phyloP scores from a whole-genome alignment of 1,284 basidiomycete genomes.

The Cutaneotrichosporon sp. region DNA sequence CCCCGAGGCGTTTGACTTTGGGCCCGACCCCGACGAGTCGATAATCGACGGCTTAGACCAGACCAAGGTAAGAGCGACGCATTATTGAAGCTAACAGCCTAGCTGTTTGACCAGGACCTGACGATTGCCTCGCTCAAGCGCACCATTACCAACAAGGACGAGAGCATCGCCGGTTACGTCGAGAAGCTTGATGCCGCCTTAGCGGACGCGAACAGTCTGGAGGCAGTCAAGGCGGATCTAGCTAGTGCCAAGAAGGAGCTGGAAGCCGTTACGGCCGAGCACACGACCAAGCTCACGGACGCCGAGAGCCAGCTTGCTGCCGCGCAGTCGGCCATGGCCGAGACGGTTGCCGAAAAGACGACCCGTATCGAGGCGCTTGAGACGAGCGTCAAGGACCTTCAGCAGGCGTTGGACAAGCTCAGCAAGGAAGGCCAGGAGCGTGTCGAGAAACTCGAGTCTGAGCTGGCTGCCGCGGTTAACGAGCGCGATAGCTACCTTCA shows the following conservation, averaged over 20 bases:
- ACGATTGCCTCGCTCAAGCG: slow-evolving; percentile 27
- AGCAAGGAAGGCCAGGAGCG: slow-evolving; percentile 29
- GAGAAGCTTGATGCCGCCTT: slow-evolving; percentile 3
- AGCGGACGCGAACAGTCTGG: slow-evolving; percentile 12
- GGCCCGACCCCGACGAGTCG: slow-evolving; percentile 4
- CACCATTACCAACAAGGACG: slow-evolving; percentile 29
- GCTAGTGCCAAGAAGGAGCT: slow-evolving; percentile 15
- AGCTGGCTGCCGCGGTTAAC: slow-evolving; percentile 4
- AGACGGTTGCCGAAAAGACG: slow-evolving; percentile 25
- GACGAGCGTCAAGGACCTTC: slow-evolving; percentile 30
- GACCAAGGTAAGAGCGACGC: slow-evolving; percentile 1
- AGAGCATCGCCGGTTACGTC: slow-evolving; percentile 20
- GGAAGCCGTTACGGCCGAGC: slow-evolving; percentile 15
- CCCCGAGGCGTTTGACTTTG: slow-evolving; percentile 20
- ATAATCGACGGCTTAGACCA: slow-evolving; percentile 14
- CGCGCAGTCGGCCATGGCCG: slow-evolving; percentile 27
- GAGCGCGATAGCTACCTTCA: slow-evolving; percentile 3
- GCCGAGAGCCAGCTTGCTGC: slow-evolving; percentile 27
- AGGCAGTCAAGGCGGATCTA: slow-evolving; percentile 4
- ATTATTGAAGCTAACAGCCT: background rate
- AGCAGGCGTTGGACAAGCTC: slow-evolving; percentile 35
- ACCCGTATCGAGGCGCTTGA: slow-evolving; percentile 36
- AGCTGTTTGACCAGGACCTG: slow-evolving; percentile 33
- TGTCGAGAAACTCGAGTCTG: slow-evolving; percentile 19
- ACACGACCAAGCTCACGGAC: slow-evolving; percentile 22